Percentiles rank a stretch among this genome's conserved stretches.
These are phyloP conservation scores for Plectranthus barbatus DNA, from an alignment of 257 asterid species.

Conservation along the genomic window DNA sequence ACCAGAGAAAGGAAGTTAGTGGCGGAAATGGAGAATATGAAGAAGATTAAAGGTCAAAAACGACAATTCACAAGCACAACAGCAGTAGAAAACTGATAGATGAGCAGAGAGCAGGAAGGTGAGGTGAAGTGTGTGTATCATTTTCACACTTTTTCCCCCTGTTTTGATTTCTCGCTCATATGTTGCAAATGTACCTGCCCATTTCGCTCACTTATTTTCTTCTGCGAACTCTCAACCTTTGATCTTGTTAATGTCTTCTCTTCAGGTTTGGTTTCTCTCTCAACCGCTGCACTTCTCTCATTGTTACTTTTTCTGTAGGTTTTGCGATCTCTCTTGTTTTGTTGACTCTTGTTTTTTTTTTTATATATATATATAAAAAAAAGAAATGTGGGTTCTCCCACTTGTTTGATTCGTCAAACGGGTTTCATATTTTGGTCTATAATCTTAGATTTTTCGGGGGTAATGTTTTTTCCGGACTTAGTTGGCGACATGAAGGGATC, in stretches of 20 bases:
- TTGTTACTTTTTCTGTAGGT: background rate
- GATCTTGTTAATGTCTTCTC: conserved; percentile 9
- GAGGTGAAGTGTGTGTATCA: conserved; percentile 50
- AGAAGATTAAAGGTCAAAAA: conserved; percentile 11
- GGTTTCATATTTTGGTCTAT: conserved; percentile 9
- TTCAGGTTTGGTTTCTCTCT: conserved; percentile 25
- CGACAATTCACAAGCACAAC: conserved; percentile 9
- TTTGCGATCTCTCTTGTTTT: conserved; percentile 22
- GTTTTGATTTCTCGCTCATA: conserved; percentile 9
- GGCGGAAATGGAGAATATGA: conserved; percentile 13
- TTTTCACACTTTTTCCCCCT: conserved; percentile 25
- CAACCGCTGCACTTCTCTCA: background rate
- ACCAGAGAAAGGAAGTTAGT: background rate
- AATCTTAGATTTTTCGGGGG: background rate
- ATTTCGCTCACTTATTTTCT: conserved; percentile 4
- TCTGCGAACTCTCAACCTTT: conserved; percentile 10
- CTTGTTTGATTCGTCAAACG: conserved; percentile 12
- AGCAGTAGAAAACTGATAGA: conserved; percentile 34
- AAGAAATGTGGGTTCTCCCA: conserved; percentile 19
- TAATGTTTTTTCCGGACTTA: conserved; percentile 11
- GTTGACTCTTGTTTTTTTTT: conserved; percentile 12
- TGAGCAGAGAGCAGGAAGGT: conserved; percentile 38
- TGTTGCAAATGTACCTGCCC: conserved; percentile 13
- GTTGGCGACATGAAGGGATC: conserved; percentile 2
- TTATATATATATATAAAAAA: too few species aligned